These are phyloP conservation scores for Malassezia nana DNA, from an alignment of 1,284 basidiomycete species.

Conservation along the genomic window DNA sequence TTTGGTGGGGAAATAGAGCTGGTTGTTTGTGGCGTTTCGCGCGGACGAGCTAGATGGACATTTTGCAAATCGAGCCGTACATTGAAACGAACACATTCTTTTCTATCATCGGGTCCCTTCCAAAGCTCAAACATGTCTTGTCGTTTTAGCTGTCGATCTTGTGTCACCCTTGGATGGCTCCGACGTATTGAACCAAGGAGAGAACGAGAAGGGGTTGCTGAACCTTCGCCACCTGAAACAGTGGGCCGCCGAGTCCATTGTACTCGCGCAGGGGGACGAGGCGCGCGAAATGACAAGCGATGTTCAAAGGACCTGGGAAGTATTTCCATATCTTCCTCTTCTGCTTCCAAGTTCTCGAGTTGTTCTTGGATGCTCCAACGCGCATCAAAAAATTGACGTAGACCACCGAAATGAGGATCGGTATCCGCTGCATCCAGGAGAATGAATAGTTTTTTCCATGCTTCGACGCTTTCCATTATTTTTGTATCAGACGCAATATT, in stretches of 20 bases:
- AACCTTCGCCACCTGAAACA: not conserved
- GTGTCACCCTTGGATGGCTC: not conserved
- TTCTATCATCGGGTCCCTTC: not conserved
- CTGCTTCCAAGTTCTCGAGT: slow-evolving; percentile 14
- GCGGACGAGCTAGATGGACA: slow-evolving; percentile 22
- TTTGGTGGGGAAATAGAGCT: not conserved
- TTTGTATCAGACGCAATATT: slow-evolving; percentile 26
- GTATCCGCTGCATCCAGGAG: slow-evolving; percentile 36
- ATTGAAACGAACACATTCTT: slow-evolving; percentile 20
- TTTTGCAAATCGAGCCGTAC: slow-evolving; percentile 37
- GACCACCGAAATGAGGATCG: slow-evolving; percentile 30
- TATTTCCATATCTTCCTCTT: slow-evolving; percentile 10
- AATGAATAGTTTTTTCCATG: slow-evolving; percentile 26
- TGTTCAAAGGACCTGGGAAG: not conserved
- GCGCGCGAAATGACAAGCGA: not conserved
- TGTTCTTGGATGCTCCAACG: slow-evolving; percentile 20
- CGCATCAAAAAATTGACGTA: slow-evolving; percentile 41
- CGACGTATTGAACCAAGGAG: slow-evolving; percentile 1
- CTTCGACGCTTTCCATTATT: slow-evolving; percentile 22
- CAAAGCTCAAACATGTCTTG: slow-evolving; percentile 8
- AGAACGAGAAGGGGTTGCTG: not conserved
- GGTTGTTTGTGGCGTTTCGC: not conserved
- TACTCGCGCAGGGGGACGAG: not conserved
- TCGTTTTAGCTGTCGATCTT: not conserved
- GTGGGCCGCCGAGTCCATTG: slow-evolving; percentile 14